Conservation (phyloP, 306 rosid species). For the Fragaria ananassa region DNA sequence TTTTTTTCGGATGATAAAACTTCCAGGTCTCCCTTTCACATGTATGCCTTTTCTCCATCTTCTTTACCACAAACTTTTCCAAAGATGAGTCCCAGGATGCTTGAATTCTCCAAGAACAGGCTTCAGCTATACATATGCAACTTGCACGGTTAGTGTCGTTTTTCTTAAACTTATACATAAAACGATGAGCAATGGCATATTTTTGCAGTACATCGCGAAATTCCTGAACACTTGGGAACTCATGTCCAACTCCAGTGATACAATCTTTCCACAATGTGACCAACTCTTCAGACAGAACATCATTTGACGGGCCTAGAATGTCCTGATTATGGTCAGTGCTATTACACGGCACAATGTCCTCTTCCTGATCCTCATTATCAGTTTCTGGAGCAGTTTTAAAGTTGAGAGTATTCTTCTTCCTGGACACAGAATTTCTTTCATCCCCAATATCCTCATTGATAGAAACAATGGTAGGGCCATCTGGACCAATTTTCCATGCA, state of each 20-base stretch:
- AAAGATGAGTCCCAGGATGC: constrained; percentile 54
- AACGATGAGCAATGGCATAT: constrained; percentile 51
- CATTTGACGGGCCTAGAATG: constrained; percentile 14
- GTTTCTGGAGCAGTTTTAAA: not conserved
- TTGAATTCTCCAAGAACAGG: constrained; percentile 51
- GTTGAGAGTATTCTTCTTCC: constrained; percentile 25
- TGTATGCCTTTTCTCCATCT: constrained; percentile 36
- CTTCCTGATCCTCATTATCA: constrained; percentile 22
- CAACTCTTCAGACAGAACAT: constrained; percentile 37
- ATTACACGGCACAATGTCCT: constrained; percentile 2
- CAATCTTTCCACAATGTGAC: constrained; percentile 42
- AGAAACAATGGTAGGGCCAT: constrained; percentile 27
- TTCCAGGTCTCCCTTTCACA: constrained; percentile 46
- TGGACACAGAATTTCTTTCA: constrained; percentile 21
- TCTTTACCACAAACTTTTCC: constrained; percentile 40
- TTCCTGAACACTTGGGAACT: constrained; percentile 40
- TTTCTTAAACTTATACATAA: constrained; percentile 42
- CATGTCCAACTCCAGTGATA: constrained; percentile 53
- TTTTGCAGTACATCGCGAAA: constrained; percentile 57
- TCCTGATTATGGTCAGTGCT: constrained; percentile 3
- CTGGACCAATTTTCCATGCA: constrained; percentile 33
- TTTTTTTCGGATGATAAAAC: constrained; percentile 50
- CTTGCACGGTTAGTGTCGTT: constrained; percentile 53
- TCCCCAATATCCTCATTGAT: constrained; percentile 24
- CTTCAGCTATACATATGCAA: constrained; percentile 41